A percentile compares a stretch with the other conserved stretches of the same genome.
These are phyloP conservation scores for Aureobasidium mangrovei DNA, from an alignment of 2,329 filamentous ascomycete species.

Conservation along the genomic window DNA sequence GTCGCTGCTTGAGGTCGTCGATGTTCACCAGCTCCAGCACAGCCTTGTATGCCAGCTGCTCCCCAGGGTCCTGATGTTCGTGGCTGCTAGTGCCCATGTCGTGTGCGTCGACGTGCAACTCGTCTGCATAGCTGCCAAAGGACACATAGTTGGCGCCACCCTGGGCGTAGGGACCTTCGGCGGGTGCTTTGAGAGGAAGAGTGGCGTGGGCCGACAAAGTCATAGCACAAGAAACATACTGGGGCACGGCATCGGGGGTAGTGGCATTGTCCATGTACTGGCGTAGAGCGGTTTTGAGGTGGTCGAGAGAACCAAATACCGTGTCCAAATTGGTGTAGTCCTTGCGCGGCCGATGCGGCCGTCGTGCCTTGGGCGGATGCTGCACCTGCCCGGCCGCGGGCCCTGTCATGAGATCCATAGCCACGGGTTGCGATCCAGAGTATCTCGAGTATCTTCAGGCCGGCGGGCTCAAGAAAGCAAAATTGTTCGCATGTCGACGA, in stretches of 20 bases:
- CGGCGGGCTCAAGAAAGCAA: neutral
- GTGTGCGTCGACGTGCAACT: neutral
- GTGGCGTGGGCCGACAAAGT: constrained; percentile 8
- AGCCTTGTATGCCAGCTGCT: neutral
- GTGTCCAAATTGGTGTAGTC: constrained; percentile 13
- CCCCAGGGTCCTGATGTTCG: neutral
- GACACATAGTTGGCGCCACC: constrained; percentile 6
- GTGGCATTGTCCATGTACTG: constrained; percentile 16
- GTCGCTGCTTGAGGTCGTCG: constrained; percentile 31
- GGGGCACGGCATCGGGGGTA: neutral
- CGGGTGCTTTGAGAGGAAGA: constrained; percentile 9
- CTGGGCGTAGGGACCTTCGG: neutral
- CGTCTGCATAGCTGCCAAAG: constrained; percentile 1
- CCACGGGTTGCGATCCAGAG: neutral
- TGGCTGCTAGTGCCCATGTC: neutral
- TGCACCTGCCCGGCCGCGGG: neutral
- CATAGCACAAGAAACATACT: constrained; percentile 13
- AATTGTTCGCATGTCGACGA: neutral
- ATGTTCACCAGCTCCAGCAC: constrained; percentile 19
- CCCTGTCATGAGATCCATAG: neutral
- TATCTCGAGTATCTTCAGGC: neutral
- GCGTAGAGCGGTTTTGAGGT: constrained; percentile 16
- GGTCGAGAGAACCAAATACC: constrained; percentile 11
- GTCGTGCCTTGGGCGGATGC: neutral
- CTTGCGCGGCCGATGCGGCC: constrained; percentile 13